Percentiles rank a stretch among this genome's conserved stretches.
phyloP scores from a whole-genome alignment of 768 basidiomycete species.

The Plicaturopsis crispa region DNA sequence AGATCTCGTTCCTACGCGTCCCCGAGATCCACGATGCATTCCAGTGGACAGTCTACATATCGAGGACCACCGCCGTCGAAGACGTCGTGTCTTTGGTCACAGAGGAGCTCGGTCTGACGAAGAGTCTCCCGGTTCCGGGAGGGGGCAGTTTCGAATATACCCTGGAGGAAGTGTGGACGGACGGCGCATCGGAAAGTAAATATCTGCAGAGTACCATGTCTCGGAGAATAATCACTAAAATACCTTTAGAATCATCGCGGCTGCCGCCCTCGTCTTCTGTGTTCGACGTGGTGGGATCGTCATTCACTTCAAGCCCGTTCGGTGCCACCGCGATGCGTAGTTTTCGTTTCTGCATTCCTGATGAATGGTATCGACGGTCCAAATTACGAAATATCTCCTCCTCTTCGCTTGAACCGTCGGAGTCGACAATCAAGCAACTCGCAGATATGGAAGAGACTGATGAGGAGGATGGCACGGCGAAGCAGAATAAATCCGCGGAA shows the following conservation, averaged over 20 bases:
- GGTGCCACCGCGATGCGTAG: conserved; percentile 31
- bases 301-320: conserved; percentile 34
- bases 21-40: conserved; percentile 76
- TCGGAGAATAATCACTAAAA: conserved; percentile 6
- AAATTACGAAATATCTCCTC: conserved; percentile 45
- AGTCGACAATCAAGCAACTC: conserved; percentile 38
- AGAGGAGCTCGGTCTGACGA: conserved; percentile 66
- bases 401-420: conserved; percentile 40
- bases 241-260: conserved; percentile 33
- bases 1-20: conserved; percentile 53
- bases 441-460: conserved; percentile 32
- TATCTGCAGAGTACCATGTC: background rate
- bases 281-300: conserved; percentile 33
- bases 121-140: conserved; percentile 56
- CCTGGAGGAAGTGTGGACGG: conserved; percentile 60
- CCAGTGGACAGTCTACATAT: conserved; percentile 57
- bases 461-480: conserved; percentile 54
- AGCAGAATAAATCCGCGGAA: conserved; percentile 26
- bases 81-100: conserved; percentile 44
- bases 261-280: conserved; percentile 35
- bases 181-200: conserved; percentile 50
- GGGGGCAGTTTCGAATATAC: conserved; percentile 66
- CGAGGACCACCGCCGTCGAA: conserved; percentile 45
- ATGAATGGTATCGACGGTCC: conserved; percentile 73
- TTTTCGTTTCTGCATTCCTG: conserved; percentile 65